These are phyloP conservation scores for Solanum lignicaule DNA, from an alignment of 257 asterid species.

Conservation along the genomic window DNA sequence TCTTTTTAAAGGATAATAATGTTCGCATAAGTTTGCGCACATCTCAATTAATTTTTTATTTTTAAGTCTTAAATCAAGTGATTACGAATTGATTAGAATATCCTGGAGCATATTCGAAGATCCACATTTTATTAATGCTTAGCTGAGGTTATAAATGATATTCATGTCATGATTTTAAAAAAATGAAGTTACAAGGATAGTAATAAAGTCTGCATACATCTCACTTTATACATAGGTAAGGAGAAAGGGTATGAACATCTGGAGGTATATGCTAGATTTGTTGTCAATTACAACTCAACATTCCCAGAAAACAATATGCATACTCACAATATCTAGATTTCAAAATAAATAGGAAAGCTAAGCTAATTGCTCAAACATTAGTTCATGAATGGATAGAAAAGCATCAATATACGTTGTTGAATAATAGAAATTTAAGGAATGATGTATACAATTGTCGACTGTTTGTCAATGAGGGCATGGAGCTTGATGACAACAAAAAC, in stretches of 20 bases:
- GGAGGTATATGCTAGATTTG: background rate
- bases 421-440: background rate
- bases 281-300: background rate
- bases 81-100: background rate
- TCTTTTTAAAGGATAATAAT: background rate
- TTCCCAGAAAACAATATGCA: background rate
- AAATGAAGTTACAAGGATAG: background rate
- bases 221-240: background rate
- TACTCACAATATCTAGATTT: background rate
- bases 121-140: background rate
- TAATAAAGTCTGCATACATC: background rate
- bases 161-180: background rate
- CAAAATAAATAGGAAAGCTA: background rate
- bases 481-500: background rate
- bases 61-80: background rate
- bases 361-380: background rate
- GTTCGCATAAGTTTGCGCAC: background rate
- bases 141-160: no score
- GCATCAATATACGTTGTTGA: background rate
- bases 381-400: background rate
- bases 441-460: background rate
- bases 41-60: background rate
- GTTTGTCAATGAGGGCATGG: background rate
- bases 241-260: background rate
- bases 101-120: background rate